Evolutionary conservation across 495 filamentous ascomycete genomes (phyloP), one percentile per base, ranked within the genome.

Genomic region (Aspergillus saccharolyticus): DNA sequence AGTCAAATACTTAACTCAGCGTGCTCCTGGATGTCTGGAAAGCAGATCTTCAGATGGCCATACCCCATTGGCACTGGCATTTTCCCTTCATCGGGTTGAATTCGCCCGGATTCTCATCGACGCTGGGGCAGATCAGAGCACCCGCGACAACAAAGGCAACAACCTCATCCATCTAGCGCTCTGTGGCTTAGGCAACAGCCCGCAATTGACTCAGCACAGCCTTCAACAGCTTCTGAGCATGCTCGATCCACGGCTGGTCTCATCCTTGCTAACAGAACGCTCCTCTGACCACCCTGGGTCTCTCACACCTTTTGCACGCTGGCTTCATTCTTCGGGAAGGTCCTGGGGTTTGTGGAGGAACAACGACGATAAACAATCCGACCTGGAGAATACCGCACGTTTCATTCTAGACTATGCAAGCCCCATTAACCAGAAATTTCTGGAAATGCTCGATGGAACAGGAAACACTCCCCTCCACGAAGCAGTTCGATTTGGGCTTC

Each of bases 381-480:
- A 21, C 20, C 57, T 43, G 58, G 74, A 19, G 9, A 42, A 24
- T 4, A 63, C 68, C 20, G 54, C 60, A n/a, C 46, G 48, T 58
- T 71, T 43, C 4, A 57, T 90, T 0, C 65, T 84, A 0, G 73
- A 78, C 3, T 78, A 82, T 44, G 81, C 79, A 14, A 58, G 74
- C 7, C 72, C 79, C 6, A 74, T 63, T 1, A 62, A 66, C 17
- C 72, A 75, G 52, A 73, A 75, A 33, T 83, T 86, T 12, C 74
- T 89, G 1, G 75, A 80, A 18, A 70, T 85, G 45, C 74, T 89
- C 3, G 83, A 90, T 66, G 85, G 81, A 19, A 75, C 83, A 9
- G 88, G 88, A 5, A 84, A 90, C 62, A 84, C 85, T 0, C 78
- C 81, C 3, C 68, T 89, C 0, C 88, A 92, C 58, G 67, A 68